Conservation (phyloP, 2,329 filamentous ascomycete genomes). For the Coniella vitis region DNA sequence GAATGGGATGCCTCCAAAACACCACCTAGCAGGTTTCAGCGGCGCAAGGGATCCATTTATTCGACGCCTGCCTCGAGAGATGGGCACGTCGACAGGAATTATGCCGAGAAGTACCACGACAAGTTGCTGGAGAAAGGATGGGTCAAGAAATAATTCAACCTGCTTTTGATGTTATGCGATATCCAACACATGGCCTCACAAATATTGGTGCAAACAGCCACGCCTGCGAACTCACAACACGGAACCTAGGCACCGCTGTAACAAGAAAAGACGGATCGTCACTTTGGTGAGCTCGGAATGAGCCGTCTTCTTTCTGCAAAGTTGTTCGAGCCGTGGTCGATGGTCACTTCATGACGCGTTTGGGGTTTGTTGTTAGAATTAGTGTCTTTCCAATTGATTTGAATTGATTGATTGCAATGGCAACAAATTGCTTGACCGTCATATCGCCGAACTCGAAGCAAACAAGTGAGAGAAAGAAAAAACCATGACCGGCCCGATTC, state of each 20-base stretch:
- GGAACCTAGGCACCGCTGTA: too few species aligned
- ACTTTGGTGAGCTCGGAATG: too few species aligned
- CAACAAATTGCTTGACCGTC: background rate
- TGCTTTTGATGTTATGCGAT: background rate
- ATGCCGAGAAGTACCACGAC: slow-evolving; percentile 53
- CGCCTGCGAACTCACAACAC: too few species aligned
- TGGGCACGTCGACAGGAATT: slow-evolving; percentile 55
- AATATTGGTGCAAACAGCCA: background rate
- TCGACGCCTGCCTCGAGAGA: slow-evolving; percentile 59
- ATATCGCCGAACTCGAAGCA: background rate
- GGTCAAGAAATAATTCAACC: slow-evolving; percentile 25
- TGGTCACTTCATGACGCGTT: background rate
- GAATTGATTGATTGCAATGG: slow-evolving; percentile 10
- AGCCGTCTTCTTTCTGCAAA: background rate
- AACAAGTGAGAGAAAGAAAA: background rate
- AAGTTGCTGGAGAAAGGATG: slow-evolving; percentile 48
- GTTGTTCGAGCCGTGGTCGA: background rate
- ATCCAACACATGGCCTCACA: too few species aligned
- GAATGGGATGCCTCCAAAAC: slow-evolving; percentile 60
- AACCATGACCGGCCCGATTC: background rate
- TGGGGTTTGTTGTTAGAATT: slow-evolving; percentile 1
- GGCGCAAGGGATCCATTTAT: slow-evolving; percentile 62
- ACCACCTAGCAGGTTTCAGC: slow-evolving; percentile 61
- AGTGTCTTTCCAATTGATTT: background rate
- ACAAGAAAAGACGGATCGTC: too few species aligned